Percentiles rank a stretch among this genome's conserved stretches.
These are phyloP conservation scores for Annulohypoxylon moriforme DNA, from an alignment of 495 filamentous ascomycete genomes.

Conservation along the genomic window DNA sequence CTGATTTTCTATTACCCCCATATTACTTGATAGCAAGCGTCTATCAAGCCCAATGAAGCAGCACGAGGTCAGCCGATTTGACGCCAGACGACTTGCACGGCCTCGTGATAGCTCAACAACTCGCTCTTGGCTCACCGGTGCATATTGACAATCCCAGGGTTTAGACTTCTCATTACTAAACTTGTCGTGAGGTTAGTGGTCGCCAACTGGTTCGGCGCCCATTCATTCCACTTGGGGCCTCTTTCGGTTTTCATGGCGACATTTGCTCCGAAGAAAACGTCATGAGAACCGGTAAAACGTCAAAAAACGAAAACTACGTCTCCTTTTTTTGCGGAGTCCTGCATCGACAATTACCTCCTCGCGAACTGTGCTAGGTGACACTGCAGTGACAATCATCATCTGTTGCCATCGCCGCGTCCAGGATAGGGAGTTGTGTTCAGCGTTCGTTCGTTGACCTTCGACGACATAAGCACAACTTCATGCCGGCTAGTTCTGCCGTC, in stretches of 20 bases:
- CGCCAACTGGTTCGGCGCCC: conserved; percentile 3
- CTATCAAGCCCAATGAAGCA: conserved; percentile 42
- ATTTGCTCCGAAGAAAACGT: conserved; percentile 46
- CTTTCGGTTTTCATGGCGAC: conserved; percentile 41
- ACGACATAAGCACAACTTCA: conserved; percentile 23
- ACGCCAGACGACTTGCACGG: conserved; percentile 41
- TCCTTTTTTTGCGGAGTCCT: conserved; percentile 41
- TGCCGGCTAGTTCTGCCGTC: conserved; percentile 36
- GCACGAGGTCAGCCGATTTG: conserved; percentile 50
- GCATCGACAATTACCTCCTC: conserved; percentile 22
- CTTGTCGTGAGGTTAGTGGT: conserved; percentile 41
- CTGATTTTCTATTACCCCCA: conserved; percentile 51
- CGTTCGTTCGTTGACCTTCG: conserved; percentile 25
- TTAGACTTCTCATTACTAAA: conserved; percentile 43
- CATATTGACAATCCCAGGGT: conserved; percentile 27
- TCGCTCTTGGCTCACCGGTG: conserved; percentile 34
- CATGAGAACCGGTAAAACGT: conserved; percentile 36
- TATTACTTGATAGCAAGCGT: conserved; percentile 51
- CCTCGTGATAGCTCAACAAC: conserved; percentile 47
- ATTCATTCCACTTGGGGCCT: conserved; percentile 24
- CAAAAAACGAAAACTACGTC: conserved; percentile 32
- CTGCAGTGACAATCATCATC: conserved; percentile 44
- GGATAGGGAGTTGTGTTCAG: conserved; percentile 45
- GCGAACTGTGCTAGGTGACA: conserved; percentile 34
- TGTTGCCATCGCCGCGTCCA: conserved; percentile 31